A percentile compares a stretch with the other conserved stretches of the same genome.
phyloP scores from a whole-genome alignment of 768 basidiomycete genomes.

The Pulveroboletus frians region DNA sequence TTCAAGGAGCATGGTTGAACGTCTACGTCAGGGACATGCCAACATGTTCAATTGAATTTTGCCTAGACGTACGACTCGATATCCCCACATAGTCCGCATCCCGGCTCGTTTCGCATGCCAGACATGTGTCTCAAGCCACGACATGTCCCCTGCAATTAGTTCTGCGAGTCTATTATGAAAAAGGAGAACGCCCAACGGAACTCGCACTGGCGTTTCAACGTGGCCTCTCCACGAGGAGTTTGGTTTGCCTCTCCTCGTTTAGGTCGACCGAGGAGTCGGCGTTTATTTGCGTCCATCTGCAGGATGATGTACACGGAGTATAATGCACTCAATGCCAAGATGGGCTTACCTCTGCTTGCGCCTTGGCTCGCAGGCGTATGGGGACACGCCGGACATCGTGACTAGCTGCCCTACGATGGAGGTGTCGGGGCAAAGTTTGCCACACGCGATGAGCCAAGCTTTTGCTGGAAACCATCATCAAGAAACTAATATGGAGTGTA shows the following conservation, averaged over 20 bases:
- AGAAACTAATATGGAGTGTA: not conserved
- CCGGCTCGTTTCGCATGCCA: slow-evolving; percentile 98
- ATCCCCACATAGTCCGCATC: slow-evolving; percentile 92
- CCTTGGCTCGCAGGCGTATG: slow-evolving; percentile 72
- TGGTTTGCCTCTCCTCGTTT: slow-evolving; percentile 61
- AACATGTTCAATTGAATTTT: not conserved
- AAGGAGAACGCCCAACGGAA: not conserved
- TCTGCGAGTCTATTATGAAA: not conserved
- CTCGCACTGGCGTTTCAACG: slow-evolving; percentile 72
- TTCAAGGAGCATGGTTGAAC: slow-evolving; percentile 90
- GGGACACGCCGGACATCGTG: slow-evolving; percentile 93
- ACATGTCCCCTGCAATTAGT: slow-evolving; percentile 59
- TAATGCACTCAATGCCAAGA: not conserved
- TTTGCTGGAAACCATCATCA: slow-evolving; percentile 37
- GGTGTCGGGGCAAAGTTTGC: slow-evolving; percentile 88
- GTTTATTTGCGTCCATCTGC: slow-evolving; percentile 51
- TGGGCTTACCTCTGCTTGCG: slow-evolving; percentile 66
- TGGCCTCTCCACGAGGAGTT: slow-evolving; percentile 50
- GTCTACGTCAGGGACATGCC: slow-evolving; percentile 35
- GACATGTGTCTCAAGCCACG: slow-evolving; percentile 95
- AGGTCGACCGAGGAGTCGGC: slow-evolving; percentile 41
- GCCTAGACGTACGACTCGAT: slow-evolving; percentile 58
- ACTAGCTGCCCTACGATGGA: slow-evolving; percentile 88
- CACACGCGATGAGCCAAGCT: slow-evolving; percentile 78
- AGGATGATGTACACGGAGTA: slow-evolving; percentile 31